These are phyloP conservation scores for Calocera viscosa DNA, from an alignment of 768 basidiomycete species.

Conservation along the genomic window DNA sequence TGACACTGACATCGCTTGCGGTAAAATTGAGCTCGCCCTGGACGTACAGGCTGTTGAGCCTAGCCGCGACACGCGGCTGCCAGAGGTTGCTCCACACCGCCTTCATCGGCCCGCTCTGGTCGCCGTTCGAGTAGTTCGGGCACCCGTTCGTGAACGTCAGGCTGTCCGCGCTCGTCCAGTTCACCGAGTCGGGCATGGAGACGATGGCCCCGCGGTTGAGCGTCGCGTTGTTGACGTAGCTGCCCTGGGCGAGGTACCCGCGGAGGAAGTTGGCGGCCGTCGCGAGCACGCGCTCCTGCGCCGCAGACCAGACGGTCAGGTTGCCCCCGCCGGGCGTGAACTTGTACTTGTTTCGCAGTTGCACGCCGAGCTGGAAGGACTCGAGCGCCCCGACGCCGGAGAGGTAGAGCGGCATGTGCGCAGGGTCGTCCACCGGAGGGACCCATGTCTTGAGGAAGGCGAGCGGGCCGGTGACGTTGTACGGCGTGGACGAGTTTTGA, in stretches of 20 bases:
- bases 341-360: conserved; percentile 31
- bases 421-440: conserved; percentile 31
- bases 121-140: conserved; percentile 28
- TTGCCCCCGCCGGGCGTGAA: conserved; percentile 33
- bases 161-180: conserved; percentile 34
- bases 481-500: conserved; percentile 29
- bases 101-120: conserved; percentile 17
- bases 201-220: conserved; percentile 24
- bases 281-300: conserved; percentile 34
- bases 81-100: conserved; percentile 16
- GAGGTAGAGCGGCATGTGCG: conserved; percentile 32
- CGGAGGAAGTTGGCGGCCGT: conserved; percentile 32
- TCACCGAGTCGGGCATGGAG: conserved; percentile 32
- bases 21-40: conserved; percentile 25
- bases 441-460: conserved; percentile 34
- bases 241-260: conserved; percentile 35
- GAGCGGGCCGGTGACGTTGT: conserved; percentile 31
- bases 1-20: conserved; percentile 31
- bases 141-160: conserved; percentile 34
- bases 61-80: conserved; percentile 26
- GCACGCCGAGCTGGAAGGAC: conserved; percentile 32
- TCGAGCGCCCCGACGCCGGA: conserved; percentile 32
- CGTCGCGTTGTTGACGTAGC: conserved; percentile 26
- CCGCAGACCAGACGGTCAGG: conserved; percentile 36
- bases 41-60: conserved; percentile 31